phyloP scores from a whole-genome alignment of 495 filamentous ascomycete genomes.

The Penicillium canescens region DNA sequence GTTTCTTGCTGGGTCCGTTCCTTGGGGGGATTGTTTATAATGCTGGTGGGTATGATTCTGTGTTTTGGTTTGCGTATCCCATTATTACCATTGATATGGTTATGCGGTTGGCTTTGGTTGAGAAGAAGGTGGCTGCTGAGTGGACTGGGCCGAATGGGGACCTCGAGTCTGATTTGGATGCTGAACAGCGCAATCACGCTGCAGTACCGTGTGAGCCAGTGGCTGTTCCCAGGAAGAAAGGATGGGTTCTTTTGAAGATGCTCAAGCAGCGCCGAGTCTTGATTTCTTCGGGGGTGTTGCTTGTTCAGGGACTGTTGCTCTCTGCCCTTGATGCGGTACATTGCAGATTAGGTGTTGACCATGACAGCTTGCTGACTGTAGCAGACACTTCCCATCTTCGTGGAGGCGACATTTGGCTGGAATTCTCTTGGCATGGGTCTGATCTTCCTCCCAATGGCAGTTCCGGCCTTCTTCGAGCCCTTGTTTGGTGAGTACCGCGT shows the following conservation, averaged over 20 bases:
- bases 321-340: conserved; percentile 37
- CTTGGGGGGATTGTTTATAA: conserved; percentile 63
- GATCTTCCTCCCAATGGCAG: conserved; percentile 67
- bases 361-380: background rate
- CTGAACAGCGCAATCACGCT: background rate
- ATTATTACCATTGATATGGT: conserved; percentile 60
- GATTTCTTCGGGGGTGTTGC: conserved; percentile 32
- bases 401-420: conserved; percentile 64
- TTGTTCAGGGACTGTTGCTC: conserved; percentile 32
- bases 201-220: background rate
- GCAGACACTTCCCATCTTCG: conserved; percentile 63
- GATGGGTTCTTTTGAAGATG: conserved; percentile 23
- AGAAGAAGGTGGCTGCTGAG: conserved; percentile 51
- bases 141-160: conserved; percentile 13
- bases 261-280: conserved; percentile 30
- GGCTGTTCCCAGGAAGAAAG: background rate
- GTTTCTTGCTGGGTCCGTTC: conserved; percentile 49
- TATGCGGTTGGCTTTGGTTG: conserved; percentile 63
- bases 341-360: background rate
- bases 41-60: conserved; percentile 57
- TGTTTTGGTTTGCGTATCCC: conserved; percentile 59
- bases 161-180: conserved; percentile 1
- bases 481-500: conserved; percentile 38
- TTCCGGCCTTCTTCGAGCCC: conserved; percentile 66
- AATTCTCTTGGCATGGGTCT: conserved; percentile 67